These are phyloP conservation scores for Rhytidiadelphus loreus DNA, from an alignment of 225 moss, liverwort and hornwort species.

Conservation along the genomic window DNA sequence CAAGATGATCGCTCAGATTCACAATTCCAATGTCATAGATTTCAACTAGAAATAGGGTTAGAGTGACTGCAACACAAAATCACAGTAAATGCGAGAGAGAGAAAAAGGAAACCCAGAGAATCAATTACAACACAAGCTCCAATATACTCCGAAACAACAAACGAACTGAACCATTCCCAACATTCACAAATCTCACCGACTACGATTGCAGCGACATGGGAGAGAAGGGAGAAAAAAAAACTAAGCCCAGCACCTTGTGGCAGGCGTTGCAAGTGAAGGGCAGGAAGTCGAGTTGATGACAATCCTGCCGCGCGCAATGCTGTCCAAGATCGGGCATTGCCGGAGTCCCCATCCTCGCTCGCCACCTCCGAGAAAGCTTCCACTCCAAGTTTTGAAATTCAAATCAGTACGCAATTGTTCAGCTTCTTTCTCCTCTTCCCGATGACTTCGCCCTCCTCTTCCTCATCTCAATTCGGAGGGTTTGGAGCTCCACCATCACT, in stretches of 20 bases:
- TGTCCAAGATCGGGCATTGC: slow-evolving; percentile 83
- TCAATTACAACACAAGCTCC: neutral
- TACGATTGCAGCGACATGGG: neutral
- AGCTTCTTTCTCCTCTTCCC: neutral
- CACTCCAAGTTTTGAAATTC: neutral
- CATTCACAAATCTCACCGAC: neutral
- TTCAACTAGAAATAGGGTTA: neutral
- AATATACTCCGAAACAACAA: neutral
- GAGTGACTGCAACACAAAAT: neutral
- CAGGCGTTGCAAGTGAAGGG: slow-evolving; percentile 88
- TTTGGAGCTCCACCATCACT: neutral
- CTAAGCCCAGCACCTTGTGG: slow-evolving; percentile 30
- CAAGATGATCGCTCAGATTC: neutral
- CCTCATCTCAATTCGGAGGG: neutral
- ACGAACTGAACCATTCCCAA: neutral
- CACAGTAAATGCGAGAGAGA: neutral
- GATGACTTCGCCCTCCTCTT: neutral
- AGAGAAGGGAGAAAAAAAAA: neutral
- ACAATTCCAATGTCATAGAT: neutral
- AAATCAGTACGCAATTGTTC: neutral
- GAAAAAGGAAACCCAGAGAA: neutral
- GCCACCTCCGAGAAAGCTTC: neutral
- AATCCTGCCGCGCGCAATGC: slow-evolving; percentile 64
- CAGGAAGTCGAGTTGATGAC: slow-evolving; percentile 87
- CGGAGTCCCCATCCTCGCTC: slow-evolving; percentile 67